Evolutionary conservation across 1,139 yeast genomes (phyloP).

Genomic region (Meyerozyma athensensis): DNA sequence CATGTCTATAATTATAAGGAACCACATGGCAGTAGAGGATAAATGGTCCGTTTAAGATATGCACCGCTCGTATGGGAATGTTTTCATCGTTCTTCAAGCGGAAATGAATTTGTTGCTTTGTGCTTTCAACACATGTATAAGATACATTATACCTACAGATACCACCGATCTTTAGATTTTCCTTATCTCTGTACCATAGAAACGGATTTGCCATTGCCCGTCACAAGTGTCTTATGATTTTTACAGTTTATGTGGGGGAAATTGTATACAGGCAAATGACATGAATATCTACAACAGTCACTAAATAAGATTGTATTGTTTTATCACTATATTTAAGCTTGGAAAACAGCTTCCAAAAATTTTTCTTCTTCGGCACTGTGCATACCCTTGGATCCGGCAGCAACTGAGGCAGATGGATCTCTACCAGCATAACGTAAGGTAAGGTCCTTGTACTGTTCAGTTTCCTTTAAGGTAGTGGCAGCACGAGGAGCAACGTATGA

Average conservation of each 20-base stretch:
- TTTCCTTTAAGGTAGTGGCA: slow-evolving; percentile 67
- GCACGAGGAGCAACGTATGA: slow-evolving; percentile 77
- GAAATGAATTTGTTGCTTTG: slow-evolving; percentile 23
- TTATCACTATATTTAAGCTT: slow-evolving; percentile 12
- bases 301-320: neutral
- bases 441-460: slow-evolving; percentile 57
- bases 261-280: neutral
- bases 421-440: slow-evolving; percentile 89
- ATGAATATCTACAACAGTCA: neutral
- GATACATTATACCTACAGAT: slow-evolving; percentile 31
- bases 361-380: slow-evolving; percentile 87
- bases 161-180: slow-evolving; percentile 32
- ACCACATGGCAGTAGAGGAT: slow-evolving; percentile 55
- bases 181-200: slow-evolving; percentile 41
- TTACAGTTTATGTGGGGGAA: slow-evolving; percentile 1
- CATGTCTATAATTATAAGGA: slow-evolving; percentile 44
- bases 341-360: slow-evolving; percentile 75
- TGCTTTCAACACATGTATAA: slow-evolving; percentile 21
- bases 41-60: slow-evolving; percentile 56
- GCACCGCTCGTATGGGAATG: slow-evolving; percentile 49
- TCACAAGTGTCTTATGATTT: neutral
- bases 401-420: slow-evolving; percentile 96
- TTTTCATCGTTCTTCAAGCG: slow-evolving; percentile 49
- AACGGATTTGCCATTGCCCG: slow-evolving; percentile 5
- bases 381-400: slow-evolving; percentile 92